Percentiles rank a stretch among this genome's conserved stretches.
phyloP scores from a whole-genome alignment of 2,329 filamentous ascomycete species.

The Xylaria sp. region DNA sequence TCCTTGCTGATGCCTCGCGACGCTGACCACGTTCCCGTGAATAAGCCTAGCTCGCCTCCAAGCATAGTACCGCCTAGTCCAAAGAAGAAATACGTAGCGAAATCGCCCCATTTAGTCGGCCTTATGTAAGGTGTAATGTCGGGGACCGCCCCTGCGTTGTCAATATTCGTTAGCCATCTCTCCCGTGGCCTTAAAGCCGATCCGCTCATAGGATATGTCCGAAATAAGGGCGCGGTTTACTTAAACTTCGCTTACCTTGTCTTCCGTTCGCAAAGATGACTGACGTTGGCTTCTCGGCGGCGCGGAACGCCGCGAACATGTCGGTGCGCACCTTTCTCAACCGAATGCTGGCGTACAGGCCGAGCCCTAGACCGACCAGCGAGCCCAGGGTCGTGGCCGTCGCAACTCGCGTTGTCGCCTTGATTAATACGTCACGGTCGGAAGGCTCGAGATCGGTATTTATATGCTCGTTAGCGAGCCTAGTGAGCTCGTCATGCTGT shows the following conservation, averaged over 20 bases:
- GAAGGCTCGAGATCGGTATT: slow-evolving; percentile 63
- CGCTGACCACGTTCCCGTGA: slow-evolving; percentile 66
- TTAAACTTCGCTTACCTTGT: slow-evolving; percentile 54
- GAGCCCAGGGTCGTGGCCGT: slow-evolving; percentile 68
- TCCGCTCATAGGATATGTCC: not conserved
- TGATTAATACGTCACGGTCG: slow-evolving; percentile 67
- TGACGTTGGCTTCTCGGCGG: slow-evolving; percentile 69
- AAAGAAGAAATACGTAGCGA: slow-evolving; percentile 72
- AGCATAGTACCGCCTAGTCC: slow-evolving; percentile 69
- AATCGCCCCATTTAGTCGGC: slow-evolving; percentile 67
- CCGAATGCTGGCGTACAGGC: slow-evolving; percentile 66
- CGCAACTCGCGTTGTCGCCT: slow-evolving; percentile 65
- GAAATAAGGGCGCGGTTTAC: not conserved
- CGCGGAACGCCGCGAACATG: slow-evolving; percentile 71
- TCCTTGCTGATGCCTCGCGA: slow-evolving; percentile 63
- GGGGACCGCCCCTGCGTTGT: slow-evolving; percentile 63
- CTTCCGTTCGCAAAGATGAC: slow-evolving; percentile 71
- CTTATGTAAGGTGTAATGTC: slow-evolving; percentile 67
- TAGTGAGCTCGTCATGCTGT: slow-evolving; percentile 59
- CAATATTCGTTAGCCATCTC: not conserved
- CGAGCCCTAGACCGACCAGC: slow-evolving; percentile 67
- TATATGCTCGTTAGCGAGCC: slow-evolving; percentile 67
- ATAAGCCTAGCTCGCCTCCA: slow-evolving; percentile 70
- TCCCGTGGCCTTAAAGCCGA: not conserved
- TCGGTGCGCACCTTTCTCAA: slow-evolving; percentile 64